These are phyloP conservation scores for Protomyces inouyei DNA, from an alignment of 1,139 yeast genomes.

Conservation along the genomic window DNA sequence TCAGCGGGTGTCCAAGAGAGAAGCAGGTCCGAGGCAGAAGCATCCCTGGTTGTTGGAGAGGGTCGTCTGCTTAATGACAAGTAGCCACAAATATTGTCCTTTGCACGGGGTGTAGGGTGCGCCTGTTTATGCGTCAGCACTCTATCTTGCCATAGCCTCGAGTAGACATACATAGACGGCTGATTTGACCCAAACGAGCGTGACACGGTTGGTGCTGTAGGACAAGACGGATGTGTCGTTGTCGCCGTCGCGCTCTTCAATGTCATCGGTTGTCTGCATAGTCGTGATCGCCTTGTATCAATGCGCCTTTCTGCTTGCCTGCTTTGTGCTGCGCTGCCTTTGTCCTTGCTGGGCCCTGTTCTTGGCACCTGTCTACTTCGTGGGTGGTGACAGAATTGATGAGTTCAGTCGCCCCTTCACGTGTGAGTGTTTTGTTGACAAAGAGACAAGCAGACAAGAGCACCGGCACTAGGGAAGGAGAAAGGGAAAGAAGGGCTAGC, in stretches of 20 bases:
- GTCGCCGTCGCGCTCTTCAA: constrained; percentile 18
- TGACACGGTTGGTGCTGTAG: constrained; percentile 26
- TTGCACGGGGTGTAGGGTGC: constrained; percentile 70
- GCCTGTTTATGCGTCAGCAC: not conserved
- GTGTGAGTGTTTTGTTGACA: too few species aligned
- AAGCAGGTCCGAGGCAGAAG: constrained; percentile 9
- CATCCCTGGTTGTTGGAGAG: constrained; percentile 18
- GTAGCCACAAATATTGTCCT: constrained; percentile 75
- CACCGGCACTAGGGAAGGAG: too few species aligned
- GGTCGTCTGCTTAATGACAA: constrained; percentile 14
- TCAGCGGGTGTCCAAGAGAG: constrained; percentile 15
- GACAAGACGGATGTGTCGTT: constrained; percentile 17
- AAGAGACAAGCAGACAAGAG: too few species aligned
- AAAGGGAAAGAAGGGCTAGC: too few species aligned
- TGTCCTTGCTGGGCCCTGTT: too few species aligned
- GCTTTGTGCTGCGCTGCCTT: too few species aligned
- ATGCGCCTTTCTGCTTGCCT: too few species aligned
- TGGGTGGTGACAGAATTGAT: too few species aligned
- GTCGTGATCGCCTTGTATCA: too few species aligned
- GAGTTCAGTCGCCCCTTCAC: too few species aligned
- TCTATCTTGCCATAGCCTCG: not conserved
- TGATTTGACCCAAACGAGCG: constrained; percentile 42
- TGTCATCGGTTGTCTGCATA: not conserved
- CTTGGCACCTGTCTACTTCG: too few species aligned
- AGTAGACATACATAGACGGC: constrained; percentile 50